phyloP scores from a whole-genome alignment of 106 monocot genomes.

The Allium cepa region DNA sequence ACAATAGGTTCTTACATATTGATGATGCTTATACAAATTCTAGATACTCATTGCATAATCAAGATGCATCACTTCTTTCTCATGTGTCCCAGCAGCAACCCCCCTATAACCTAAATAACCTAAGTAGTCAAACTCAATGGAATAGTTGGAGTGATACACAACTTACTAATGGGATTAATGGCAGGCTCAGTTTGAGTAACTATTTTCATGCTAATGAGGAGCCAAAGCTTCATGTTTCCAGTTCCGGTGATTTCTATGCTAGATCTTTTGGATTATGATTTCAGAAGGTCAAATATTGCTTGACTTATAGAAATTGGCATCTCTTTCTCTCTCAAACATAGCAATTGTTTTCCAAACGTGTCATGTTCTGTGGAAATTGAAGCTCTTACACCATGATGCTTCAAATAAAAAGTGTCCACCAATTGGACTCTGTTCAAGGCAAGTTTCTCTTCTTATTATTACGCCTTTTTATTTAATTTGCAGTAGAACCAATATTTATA shows the following conservation, averaged over 20 bases:
- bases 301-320: not conserved
- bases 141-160: conserved; percentile 52
- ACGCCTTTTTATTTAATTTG: too few relatives aligned
- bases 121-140: conserved; percentile 27
- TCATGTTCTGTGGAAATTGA: too few relatives aligned
- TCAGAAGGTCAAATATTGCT: not conserved
- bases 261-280: conserved; percentile 57
- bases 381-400: too few relatives aligned
- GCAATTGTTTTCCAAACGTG: too few relatives aligned
- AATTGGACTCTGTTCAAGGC: too few relatives aligned
- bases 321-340: too few relatives aligned
- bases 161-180: conserved; percentile 23
- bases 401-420: too few relatives aligned
- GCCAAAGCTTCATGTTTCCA: conserved; percentile 33
- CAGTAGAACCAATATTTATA: too few relatives aligned
- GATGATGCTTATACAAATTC: conserved; percentile 46
- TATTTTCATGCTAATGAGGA: conserved; percentile 48
- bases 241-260: conserved; percentile 43
- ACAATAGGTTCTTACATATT: conserved; percentile 28
- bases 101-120: conserved; percentile 19
- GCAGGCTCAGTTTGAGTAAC: conserved; percentile 36
- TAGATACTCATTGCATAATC: conserved; percentile 31
- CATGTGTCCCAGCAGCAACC: conserved; percentile 43
- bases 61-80: conserved; percentile 23
- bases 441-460: too few relatives aligned